Percentiles rank a stretch among this genome's conserved stretches.
These are phyloP conservation scores for Neonectria punicea DNA, from an alignment of 2,329 filamentous ascomycete genomes.

Conservation along the genomic window DNA sequence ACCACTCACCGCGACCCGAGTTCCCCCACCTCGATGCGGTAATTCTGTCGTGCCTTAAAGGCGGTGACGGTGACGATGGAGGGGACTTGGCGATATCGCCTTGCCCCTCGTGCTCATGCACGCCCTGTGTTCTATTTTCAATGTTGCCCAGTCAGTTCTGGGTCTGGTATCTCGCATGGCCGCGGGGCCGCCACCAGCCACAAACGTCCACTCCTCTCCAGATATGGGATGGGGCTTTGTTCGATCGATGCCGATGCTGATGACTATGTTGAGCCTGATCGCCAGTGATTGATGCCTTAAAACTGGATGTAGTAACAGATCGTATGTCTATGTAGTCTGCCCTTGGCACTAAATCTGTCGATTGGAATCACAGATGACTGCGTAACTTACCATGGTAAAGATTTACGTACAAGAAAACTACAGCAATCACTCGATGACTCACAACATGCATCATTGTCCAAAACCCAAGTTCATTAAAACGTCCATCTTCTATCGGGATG, in stretches of 20 bases:
- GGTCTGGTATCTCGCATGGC: not conserved
- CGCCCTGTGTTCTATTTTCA: not conserved
- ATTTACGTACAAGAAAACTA: not conserved
- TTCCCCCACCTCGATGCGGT: slow-evolving; percentile 10
- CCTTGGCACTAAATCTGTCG: no score
- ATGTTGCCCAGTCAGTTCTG: not conserved
- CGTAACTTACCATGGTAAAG: not conserved
- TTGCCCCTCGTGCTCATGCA: not conserved
- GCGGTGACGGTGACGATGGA: slow-evolving; percentile 21
- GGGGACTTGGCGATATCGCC: not conserved
- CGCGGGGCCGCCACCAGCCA: not conserved
- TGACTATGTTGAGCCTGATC: not conserved
- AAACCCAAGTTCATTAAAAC: not conserved
- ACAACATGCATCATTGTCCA: not conserved
- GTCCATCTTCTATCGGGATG: slow-evolving; percentile 4
- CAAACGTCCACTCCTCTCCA: not conserved
- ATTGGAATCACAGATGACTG: no score
- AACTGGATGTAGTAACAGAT: not conserved
- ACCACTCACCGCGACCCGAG: not conserved
- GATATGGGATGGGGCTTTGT: not conserved
- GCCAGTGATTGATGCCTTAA: not conserved
- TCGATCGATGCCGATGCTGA: not conserved
- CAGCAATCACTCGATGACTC: not conserved
- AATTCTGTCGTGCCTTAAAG: slow-evolving; percentile 11
- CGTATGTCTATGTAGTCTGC: not conserved